phyloP scores from a whole-genome alignment of 192 early-diverging fungal genomes.

The Piromyces finnis region DNA sequence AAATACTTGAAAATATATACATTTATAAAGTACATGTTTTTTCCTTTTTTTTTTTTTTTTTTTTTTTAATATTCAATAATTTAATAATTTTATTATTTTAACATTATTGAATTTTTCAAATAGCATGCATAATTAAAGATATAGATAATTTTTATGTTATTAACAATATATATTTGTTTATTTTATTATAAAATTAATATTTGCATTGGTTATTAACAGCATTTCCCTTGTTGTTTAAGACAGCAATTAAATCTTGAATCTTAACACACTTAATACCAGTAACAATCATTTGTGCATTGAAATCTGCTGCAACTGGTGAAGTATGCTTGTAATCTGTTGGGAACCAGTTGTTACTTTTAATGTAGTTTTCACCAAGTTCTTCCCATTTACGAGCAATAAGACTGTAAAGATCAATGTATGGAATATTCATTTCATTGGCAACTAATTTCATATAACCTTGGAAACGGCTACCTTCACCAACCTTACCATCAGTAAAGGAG shows the following conservation, averaged over 20 bases:
- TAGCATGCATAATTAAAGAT: no score
- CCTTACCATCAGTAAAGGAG: neutral
- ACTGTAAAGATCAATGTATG: neutral
- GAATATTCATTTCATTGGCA: neutral
- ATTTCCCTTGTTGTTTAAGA: neutral
- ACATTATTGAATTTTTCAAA: no score
- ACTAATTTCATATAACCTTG: neutral
- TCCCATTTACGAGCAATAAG: neutral
- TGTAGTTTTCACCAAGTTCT: neutral
- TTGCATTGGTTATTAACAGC: neutral
- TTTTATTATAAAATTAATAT: no score
- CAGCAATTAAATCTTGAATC: neutral
- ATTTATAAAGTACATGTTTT: no score
- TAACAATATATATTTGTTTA: no score
- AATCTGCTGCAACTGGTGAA: neutral
- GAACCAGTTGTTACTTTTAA: neutral
- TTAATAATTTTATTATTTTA: no score
- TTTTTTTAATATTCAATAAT: no score
- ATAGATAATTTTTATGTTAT: no score
- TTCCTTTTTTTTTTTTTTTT: no score
- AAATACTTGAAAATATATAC: no score
- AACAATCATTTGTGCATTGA: neutral
- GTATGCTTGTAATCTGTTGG: neutral
- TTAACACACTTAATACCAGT: neutral
- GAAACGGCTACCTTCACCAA: neutral